phyloP scores from a whole-genome alignment of 148 eudicot species.

The Chenopodium suecicum region DNA sequence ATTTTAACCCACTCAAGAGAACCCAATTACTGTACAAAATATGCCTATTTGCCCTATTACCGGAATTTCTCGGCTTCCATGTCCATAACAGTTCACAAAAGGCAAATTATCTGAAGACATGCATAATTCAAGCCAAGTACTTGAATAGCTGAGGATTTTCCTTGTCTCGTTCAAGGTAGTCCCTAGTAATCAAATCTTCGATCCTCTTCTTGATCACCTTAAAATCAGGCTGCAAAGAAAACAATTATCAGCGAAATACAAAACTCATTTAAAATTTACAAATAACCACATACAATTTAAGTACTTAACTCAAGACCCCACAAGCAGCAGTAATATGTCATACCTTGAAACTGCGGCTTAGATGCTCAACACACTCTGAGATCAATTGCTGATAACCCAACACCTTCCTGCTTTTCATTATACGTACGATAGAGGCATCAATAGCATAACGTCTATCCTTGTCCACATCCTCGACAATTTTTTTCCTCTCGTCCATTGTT shows the following conservation, averaged over 20 bases:
- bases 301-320: background rate
- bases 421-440: constrained; percentile 48
- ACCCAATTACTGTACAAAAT: constrained; percentile 19
- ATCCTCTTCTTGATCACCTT: constrained; percentile 46
- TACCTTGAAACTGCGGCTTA: constrained; percentile 46
- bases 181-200: constrained; percentile 41
- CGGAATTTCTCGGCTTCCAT: background rate
- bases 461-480: constrained; percentile 48
- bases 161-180: constrained; percentile 42
- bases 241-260: background rate
- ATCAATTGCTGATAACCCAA: constrained; percentile 42
- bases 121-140: constrained; percentile 35
- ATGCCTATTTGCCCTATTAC: background rate
- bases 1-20: background rate
- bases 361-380: constrained; percentile 46
- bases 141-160: constrained; percentile 37
- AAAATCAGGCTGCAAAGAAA: constrained; percentile 43
- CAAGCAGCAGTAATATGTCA: background rate
- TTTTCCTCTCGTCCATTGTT: constrained; percentile 45
- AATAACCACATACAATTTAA: background rate
- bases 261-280: background rate
- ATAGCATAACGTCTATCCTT: constrained; percentile 46
- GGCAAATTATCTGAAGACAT: background rate
- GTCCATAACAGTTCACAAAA: constrained; percentile 10
- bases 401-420: constrained; percentile 48